These are phyloP conservation scores for Lipomyces japonicus DNA, from an alignment of 805 yeast species.

Conservation along the genomic window DNA sequence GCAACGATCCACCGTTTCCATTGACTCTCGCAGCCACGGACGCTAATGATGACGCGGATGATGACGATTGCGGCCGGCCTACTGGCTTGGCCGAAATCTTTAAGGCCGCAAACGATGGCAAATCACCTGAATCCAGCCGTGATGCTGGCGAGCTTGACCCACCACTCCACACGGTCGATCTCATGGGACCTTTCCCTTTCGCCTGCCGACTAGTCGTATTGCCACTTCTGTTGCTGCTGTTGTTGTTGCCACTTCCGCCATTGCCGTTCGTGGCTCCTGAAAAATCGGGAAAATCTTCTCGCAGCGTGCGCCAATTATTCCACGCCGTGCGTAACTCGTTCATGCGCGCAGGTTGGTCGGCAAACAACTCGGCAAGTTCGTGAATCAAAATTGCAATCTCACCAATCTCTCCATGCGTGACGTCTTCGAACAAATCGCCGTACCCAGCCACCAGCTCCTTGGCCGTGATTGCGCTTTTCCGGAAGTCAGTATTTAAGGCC, in stretches of 20 bases:
- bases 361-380: slow-evolving; percentile 23
- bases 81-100: not conserved
- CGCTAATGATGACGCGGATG: not conserved
- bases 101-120: too few relatives aligned
- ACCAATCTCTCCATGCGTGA: slow-evolving; percentile 10
- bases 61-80: too few relatives aligned
- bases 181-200: not conserved
- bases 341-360: not conserved
- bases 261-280: not conserved
- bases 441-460: slow-evolving; percentile 18
- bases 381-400: slow-evolving; percentile 21
- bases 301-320: slow-evolving; percentile 16
- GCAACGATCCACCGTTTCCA: not conserved
- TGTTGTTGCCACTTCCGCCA: not conserved
- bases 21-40: not conserved
- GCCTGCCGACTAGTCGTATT: too few relatives aligned
- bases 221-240: not conserved
- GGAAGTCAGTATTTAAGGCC: slow-evolving; percentile 9
- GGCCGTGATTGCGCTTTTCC: slow-evolving; percentile 9
- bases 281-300: not conserved
- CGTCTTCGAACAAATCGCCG: slow-evolving; percentile 17
- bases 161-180: not conserved
- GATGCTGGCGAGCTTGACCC: not conserved
- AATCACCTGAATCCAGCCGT: slow-evolving; percentile 2
- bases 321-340: slow-evolving; percentile 12